Base-by-base conservation (phyloP, 148 eudicot genomes). In the Rhododendron vialii region DNA sequence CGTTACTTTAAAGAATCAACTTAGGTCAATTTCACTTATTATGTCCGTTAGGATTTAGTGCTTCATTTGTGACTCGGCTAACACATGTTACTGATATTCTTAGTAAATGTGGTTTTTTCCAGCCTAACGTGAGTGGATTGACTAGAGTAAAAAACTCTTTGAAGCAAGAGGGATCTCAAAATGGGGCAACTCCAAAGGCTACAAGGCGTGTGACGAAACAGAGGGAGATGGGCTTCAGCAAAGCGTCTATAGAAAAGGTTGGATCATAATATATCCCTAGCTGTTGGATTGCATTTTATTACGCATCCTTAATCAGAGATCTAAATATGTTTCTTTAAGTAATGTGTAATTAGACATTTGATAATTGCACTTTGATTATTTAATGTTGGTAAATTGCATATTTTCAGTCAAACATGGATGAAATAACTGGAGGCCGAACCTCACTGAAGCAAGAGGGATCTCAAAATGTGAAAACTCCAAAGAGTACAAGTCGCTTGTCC, bases 181-280 rank as follows among this genome's bases (percentile, higher is more conserved):
- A 87, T 81, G 61, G 47, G 43, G 18, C 55, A 61, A 41, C 50
- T 82, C 33, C 78, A n/a, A 82, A n/a, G 61, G 47, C 13, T 24
- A 9, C 41, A 5, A 50, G 84, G 35, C 22, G 86, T 28, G 81
- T 84, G 80, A 76, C 93, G 51, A 80, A 79, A 84, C 82, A 45
- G 78, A 87, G 85, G 85, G 83, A 86, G 67, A 85, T 63, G 81
- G 80, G 78, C 80, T 78, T 78, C 86, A 86, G 73, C 78, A 57
- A 69, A 74, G 89, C 86, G 26, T 86, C 90, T 82, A 84, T 83
- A 11, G 77, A 36, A 84, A 92, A 88, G 85, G 94, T 92, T 85
- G 85, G 88, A 88, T 85, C 82, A 48, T 78, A 67, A 69, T 55
- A 35, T 84, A 85, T 67, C 87, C 82, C 48, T 82, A 26, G 59